Base-by-base conservation (phyloP, 2,329 filamentous ascomycete species). In the Trichophyton verrucosum region DNA sequence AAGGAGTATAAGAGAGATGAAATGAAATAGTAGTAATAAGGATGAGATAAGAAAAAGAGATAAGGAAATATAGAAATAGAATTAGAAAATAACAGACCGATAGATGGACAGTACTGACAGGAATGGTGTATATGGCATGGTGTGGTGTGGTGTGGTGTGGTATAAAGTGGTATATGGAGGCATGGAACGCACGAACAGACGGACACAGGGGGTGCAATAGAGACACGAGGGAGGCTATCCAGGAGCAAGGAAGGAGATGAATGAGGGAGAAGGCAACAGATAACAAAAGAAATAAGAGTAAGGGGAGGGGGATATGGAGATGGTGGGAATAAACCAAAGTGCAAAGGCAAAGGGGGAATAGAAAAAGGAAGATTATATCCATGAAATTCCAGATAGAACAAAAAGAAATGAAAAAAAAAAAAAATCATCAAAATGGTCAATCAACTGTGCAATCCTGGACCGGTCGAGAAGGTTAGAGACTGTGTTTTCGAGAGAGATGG, bases 231-330 rank as follows among this genome's bases (percentile, higher is more conserved):
- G 40, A 20, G 47, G 60, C 22, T 59, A 33, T 36, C 57, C n/a
- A 33, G 13, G 17, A 27, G 33, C 49, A 27, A 15, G 27, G 15
- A 55, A 33, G 46, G 33, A 58, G 64, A 58, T 46, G 47, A 61
- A 55, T 42, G 30, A 44, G 60, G 30, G 57, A 30, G 40, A 57
- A 60, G 62, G 42, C 53, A 59, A 42, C 44, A 57, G 64, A 47
- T 30, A 57, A 60, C 59, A 47, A 30, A 17, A 47, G 59, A 47
- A 61, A 27, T 27, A 27, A 6, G 60, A 62, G 58, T 20, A 40
- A 17, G 40, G 40, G 62, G 40, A 44, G 60, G 47, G 53, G 58
- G 58, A 59, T 63, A 59, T 61, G 57, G 60, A 59, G n/a, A 2
- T 20, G 20, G 20, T 20, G 20, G 20, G 17, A 62, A 40, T 56